Base-by-base conservation (phyloP, 2,329 filamentous ascomycete genomes). In the Sarocladiaceae sp. region DNA sequence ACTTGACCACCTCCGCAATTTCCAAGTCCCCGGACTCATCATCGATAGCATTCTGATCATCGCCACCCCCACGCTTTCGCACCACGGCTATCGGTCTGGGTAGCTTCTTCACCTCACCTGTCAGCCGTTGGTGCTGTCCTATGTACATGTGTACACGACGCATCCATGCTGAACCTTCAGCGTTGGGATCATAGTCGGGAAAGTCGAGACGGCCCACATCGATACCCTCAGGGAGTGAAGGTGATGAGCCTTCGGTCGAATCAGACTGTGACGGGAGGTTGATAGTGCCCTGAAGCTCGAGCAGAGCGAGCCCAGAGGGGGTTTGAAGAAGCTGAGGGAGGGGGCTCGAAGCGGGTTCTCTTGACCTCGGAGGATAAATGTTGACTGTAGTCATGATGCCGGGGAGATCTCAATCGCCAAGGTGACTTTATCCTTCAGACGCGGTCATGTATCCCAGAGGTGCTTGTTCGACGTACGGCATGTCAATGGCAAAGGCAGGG, bases 221-320 rank as follows among this genome's bases (percentile, higher is more conserved):
- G 3, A 59, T 48, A 15, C 60, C 58, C 5, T 50, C 32, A 15
- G 23, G 48, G 27, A 64, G 49, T 9, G 34, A 26, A 19, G 26
- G n/a, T 7, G 40, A 32, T n/a, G 40, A 29, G 3, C 21, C 27
- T 16, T 24, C 27, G 27, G 18, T 15, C 4, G 58, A 40, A 18
- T 59, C 50, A 20, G 61, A 51, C 43, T 67, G 53, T 9, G 54
- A 50, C 6, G 88, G 82, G 1, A 89, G 71, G 62, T 94, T 91
- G 66, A 98, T 83, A 12, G 80, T 88, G 49, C 90, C 93, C 70
- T 98, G 93, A 12, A 98, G 78, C 67, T 97, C 93, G 46, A 98
- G 72, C 35, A 98, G 73, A 15, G 91, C 91, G 32, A 96, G 78
- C 42, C 93, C 93, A 0, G 85, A 82, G 1, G 93, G 93, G 1